Conservation (phyloP, 2,329 filamentous ascomycete species). For the Cladosporium halotolerans region DNA sequence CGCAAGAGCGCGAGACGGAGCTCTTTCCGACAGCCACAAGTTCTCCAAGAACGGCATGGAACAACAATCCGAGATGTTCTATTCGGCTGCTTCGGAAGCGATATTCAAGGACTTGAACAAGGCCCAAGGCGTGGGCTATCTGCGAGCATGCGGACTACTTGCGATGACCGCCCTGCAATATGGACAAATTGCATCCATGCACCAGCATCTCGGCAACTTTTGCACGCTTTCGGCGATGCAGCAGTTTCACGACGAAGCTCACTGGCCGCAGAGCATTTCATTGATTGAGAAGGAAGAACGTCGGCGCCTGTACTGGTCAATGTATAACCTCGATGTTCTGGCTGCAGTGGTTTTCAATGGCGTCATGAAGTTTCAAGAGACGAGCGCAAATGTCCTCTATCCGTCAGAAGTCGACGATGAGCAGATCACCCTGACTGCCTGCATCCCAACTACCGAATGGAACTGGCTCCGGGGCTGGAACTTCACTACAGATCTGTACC, state of each 20-base stretch:
- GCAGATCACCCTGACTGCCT: conserved; percentile 3
- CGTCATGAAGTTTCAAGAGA: conserved; percentile 41
- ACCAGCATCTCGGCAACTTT: conserved; percentile 47
- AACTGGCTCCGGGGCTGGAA: conserved; percentile 54
- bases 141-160: conserved; percentile 44
- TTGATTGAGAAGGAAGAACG: conserved; percentile 45
- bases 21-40: conserved; percentile 30
- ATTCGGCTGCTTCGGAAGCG: conserved; percentile 37
- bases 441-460: conserved; percentile 1
- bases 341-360: conserved; percentile 48
- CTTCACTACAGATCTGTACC: conserved; percentile 52
- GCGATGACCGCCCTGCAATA: conserved; percentile 48
- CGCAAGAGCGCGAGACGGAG: conserved; percentile 45
- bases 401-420: conserved; percentile 45
- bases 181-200: conserved; percentile 44
- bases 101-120: conserved; percentile 34
- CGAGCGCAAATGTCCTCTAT: conserved; percentile 43
- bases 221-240: conserved; percentile 45
- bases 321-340: conserved; percentile 52
- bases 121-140: conserved; percentile 34
- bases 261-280: conserved; percentile 45
- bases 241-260: conserved; percentile 47
- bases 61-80: conserved; percentile 39
- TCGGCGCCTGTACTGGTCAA: conserved; percentile 50
- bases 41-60: conserved; percentile 24